Evolutionary conservation across 2,329 filamentous ascomycete species (phyloP).

Genomic region (Pestalotiopsis sp.): DNA sequence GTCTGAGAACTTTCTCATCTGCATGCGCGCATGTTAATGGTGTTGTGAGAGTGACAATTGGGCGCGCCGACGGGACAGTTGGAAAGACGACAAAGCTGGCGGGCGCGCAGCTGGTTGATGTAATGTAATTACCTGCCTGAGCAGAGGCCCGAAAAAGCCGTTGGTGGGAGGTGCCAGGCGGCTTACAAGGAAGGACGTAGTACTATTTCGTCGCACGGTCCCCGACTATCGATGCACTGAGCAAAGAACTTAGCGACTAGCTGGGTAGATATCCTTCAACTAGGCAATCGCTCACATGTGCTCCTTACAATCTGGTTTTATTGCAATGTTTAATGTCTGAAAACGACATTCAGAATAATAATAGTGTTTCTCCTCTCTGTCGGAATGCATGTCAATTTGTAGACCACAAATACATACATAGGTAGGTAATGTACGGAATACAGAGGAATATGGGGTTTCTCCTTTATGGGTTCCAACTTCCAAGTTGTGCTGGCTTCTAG

Average conservation of each 20-base stretch:
- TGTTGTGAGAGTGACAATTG: slow-evolving; percentile 1
- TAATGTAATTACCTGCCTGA: not conserved
- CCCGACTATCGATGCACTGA: not conserved
- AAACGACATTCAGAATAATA: too few species aligned
- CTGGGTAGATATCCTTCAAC: too few species aligned
- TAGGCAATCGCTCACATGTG: too few species aligned
- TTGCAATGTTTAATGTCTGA: too few species aligned
- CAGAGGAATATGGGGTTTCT: not conserved
- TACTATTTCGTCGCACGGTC: not conserved
- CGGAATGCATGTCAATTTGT: too few species aligned
- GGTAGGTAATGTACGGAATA: not conserved
- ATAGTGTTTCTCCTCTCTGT: too few species aligned
- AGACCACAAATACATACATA: not conserved
- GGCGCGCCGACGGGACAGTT: not conserved
- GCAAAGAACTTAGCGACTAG: not conserved
- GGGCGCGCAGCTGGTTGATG: not conserved
- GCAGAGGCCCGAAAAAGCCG: not conserved
- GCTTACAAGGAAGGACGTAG: too few species aligned
- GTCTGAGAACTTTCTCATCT: not conserved
- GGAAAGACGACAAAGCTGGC: not conserved
- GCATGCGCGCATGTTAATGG: slow-evolving; percentile 11
- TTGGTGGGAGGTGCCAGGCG: not conserved
- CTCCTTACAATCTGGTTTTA: too few species aligned
- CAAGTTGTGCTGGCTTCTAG: not conserved
- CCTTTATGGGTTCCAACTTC: not conserved